Evolutionary conservation across 192 early-diverging fungal genomes (phyloP).

Genomic region (Coemansia sp.): DNA sequence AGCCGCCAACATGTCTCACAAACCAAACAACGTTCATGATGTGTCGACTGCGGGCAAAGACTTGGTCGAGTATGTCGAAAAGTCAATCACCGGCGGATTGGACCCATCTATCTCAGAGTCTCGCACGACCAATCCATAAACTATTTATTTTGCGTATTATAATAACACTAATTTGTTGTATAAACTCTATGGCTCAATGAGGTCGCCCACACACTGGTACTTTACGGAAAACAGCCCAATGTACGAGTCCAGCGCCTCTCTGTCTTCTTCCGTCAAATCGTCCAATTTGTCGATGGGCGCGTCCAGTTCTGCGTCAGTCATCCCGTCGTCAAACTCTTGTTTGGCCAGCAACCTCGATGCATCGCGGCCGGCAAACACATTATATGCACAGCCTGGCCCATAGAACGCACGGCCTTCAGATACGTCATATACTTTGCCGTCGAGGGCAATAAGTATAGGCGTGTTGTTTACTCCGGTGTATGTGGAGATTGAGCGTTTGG

Average conservation of each 20-base stretch:
- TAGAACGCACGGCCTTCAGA: conserved; percentile 84
- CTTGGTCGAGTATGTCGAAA: conserved; percentile 27
- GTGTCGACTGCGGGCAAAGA: conserved; percentile 31
- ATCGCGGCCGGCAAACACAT: conserved; percentile 93
- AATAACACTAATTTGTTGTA: no score
- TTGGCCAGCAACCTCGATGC: conserved; percentile 90
- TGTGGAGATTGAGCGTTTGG: conserved; percentile 39
- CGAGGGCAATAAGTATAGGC: conserved; percentile 77
- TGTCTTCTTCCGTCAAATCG: conserved; percentile 73
- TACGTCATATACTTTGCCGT: conserved; percentile 90
- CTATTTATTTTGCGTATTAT: no score
- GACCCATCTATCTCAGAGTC: neutral
- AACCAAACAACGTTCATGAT: neutral
- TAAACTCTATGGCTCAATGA: conserved; percentile 53
- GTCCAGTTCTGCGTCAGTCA: conserved; percentile 65
- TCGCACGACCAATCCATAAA: no score
- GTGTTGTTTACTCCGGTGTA: conserved; percentile 21
- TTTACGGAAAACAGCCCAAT: conserved; percentile 73
- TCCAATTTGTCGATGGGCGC: conserved; percentile 76
- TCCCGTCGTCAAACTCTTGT: conserved; percentile 80
- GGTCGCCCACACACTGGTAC: conserved; percentile 71
- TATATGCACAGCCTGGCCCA: conserved; percentile 84
- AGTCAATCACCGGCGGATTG: neutral
- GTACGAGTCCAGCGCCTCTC: conserved; percentile 74
- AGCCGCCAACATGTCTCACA: conserved; percentile 3